Evolutionary conservation across 2,329 filamentous ascomycete species (phyloP).

Genomic region (Claviceps sp.): DNA sequence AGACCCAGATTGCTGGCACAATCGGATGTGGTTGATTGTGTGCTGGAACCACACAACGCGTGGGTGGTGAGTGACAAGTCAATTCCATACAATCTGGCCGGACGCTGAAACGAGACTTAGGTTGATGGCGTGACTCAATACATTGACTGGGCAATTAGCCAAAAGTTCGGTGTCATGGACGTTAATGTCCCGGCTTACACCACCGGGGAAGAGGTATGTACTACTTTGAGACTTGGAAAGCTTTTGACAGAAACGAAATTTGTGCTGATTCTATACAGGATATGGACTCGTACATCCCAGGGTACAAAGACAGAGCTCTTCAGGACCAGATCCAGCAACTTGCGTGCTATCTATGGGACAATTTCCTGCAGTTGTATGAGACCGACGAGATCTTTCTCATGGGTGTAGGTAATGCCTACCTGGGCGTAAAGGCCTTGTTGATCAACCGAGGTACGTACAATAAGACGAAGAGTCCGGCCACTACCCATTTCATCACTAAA

Average conservation of each 20-base stretch:
- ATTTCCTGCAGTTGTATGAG: constrained; percentile 73
- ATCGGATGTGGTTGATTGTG: constrained; percentile 56
- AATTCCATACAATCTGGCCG: not conserved
- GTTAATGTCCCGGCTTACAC: constrained; percentile 77
- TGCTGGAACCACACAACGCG: constrained; percentile 68
- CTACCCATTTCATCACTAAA: not conserved
- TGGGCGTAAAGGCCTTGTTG: constrained; percentile 69
- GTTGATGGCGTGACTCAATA: constrained; percentile 71
- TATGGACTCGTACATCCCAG: constrained; percentile 32
- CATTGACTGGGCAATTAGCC: constrained; percentile 67
- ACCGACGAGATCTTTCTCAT: constrained; percentile 69
- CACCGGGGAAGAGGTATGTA: constrained; percentile 44
- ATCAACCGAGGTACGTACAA: constrained; percentile 51
- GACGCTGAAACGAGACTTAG: constrained; percentile 31
- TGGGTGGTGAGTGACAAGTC: constrained; percentile 56
- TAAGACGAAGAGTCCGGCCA: not conserved
- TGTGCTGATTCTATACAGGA: constrained; percentile 21
- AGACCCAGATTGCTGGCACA: constrained; percentile 57
- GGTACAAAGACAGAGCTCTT: constrained; percentile 31
- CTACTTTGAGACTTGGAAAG: no score
- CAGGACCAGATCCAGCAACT: constrained; percentile 57
- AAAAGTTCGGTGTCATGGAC: constrained; percentile 76
- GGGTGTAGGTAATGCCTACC: constrained; percentile 80
- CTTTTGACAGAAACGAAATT: not conserved
- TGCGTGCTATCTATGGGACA: constrained; percentile 86